Evolutionary conservation across 1,139 yeast genomes (phyloP), one percentile per base, ranked within the genome.

Genomic region (Debaryomyces robertsiae): DNA sequence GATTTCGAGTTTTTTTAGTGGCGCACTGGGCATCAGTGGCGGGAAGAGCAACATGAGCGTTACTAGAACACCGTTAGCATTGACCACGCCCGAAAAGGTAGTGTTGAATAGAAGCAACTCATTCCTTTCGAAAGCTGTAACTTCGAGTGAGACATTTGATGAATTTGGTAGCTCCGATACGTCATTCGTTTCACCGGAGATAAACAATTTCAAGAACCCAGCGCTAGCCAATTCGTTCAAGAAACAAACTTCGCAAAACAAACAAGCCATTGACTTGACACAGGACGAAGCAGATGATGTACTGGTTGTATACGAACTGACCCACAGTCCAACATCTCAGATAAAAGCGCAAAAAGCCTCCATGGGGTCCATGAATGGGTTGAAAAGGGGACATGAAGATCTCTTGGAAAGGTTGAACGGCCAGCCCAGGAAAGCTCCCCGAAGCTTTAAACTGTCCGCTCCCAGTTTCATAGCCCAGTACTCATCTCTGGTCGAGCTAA

Each of bases 111-210:
- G 64, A 40, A 46, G 61, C 3, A 50, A 51, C 34, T 61, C 66
- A 0, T 47, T 57, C 9, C 44, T 60, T 27, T 46, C 55, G 2
- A 54, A 42, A 18, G 46, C 60, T 3, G 40, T 47, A 7, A 45
- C 42, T 13, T 28, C 45, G 4, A 45, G 38, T 34, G 55, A 50
- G 34, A 66, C 57, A 1, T 63, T 62, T 43, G 67, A 62, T 18
- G 68, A 61, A 7, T 37, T 53, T 9, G 50, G 52, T 0, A 60
- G 61, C 43, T 54, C 63, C 11, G 67, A 64, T 37, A 58, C 58
- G 4, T 64, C 69, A 2, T 52, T 62, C 40, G 67, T 48, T 7
- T 61, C 67, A 1, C 66, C 68, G 3, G 69, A 63, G 34, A 41
- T 62, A 6, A 53, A 50, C 30, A 64, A 63, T 43, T 63, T 63